Conservation (phyloP, 805 yeast genomes). For the Saccharomycopsis babjevae region DNA sequence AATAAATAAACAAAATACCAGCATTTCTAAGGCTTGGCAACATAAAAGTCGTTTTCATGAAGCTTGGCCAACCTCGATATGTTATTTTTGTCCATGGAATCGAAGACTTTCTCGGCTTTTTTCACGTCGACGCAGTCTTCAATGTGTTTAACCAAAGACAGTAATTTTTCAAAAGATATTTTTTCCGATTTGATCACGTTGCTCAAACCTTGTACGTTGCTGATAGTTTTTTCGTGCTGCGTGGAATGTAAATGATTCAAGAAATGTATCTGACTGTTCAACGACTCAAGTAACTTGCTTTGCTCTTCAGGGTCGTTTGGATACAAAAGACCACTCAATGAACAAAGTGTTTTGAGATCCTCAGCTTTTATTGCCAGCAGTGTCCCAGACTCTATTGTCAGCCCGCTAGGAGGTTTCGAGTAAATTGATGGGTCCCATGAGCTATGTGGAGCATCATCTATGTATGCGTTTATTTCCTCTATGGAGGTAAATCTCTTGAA, state of each 20-base stretch:
- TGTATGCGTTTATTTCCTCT: neutral
- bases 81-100: neutral
- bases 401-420: constrained; percentile 2
- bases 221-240: neutral
- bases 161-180: neutral
- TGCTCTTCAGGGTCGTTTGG: neutral
- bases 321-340: constrained; percentile 7
- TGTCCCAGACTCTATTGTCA: neutral
- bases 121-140: neutral
- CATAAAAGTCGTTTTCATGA: constrained; percentile 8
- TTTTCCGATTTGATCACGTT: neutral
- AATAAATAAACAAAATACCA: too few species aligned
- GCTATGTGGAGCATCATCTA: neutral
- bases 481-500: neutral
- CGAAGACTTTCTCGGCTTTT: constrained; percentile 1
- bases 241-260: constrained; percentile 10
- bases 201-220: neutral
- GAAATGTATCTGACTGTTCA: constrained; percentile 12
- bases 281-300: constrained; percentile 1
- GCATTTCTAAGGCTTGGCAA: neutral
- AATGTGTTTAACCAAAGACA: neutral
- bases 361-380: neutral
- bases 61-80: constrained; percentile 3
- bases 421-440: constrained; percentile 14
- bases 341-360: neutral